Conservation (phyloP, 306 rosid genomes). For the Trifolium fragiferum region DNA sequence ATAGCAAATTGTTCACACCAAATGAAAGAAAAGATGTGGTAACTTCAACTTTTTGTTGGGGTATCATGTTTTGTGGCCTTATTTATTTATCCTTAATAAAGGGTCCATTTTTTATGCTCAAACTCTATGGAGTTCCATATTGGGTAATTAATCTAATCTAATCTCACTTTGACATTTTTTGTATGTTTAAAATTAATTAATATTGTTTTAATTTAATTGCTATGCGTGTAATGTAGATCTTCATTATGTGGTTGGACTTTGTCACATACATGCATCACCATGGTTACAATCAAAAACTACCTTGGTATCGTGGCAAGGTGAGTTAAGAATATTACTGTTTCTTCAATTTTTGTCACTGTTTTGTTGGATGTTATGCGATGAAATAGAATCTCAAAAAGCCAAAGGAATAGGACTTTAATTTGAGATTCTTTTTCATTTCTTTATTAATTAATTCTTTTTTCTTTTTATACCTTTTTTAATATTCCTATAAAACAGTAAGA, state of each 20-base stretch:
- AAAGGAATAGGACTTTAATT: slow-evolving; percentile 1
- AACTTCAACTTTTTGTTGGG: slow-evolving; percentile 81
- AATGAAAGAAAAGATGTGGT: slow-evolving; percentile 67
- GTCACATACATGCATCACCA: slow-evolving; percentile 98
- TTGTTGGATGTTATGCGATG: slow-evolving; percentile 1
- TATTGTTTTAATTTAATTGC: neutral
- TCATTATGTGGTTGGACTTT: slow-evolving; percentile 85
- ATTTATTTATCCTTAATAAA: slow-evolving; percentile 49
- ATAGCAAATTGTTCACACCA: slow-evolving; percentile 69
- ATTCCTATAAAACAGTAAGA: neutral
- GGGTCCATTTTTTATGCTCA: slow-evolving; percentile 65
- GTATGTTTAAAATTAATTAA: neutral
- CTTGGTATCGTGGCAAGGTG: slow-evolving; percentile 99
- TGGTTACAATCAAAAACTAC: slow-evolving; percentile 81
- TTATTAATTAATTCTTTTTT: neutral
- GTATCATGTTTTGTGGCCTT: slow-evolving; percentile 59
- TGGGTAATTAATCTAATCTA: slow-evolving; percentile 52
- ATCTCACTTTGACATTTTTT: slow-evolving; percentile 3
- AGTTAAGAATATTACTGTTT: neutral
- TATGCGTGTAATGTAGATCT: slow-evolving; percentile 55
- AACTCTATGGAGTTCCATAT: slow-evolving; percentile 82
- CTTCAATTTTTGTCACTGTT: slow-evolving; percentile 1
- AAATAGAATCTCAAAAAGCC: neutral
- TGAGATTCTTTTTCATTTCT: neutral
- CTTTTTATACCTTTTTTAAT: neutral